A percentile compares a stretch with the other conserved stretches of the same genome.
These are phyloP conservation scores for Galeopsis tetrahit DNA, from an alignment of 257 asterid species.

Conservation along the genomic window DNA sequence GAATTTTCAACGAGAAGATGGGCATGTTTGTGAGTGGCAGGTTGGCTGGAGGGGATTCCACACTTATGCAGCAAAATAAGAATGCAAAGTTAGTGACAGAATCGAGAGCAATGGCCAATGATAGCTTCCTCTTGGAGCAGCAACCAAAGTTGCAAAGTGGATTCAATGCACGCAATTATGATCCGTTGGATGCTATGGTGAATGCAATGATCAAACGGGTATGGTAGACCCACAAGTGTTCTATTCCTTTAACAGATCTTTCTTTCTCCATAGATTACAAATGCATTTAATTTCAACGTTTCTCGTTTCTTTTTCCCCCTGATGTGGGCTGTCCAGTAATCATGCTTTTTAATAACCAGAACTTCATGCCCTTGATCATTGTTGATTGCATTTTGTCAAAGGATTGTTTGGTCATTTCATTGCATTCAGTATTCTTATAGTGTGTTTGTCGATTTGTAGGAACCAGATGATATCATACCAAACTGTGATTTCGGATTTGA, in stretches of 20 bases:
- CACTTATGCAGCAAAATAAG: conserved; percentile 50
- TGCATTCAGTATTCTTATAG: background rate
- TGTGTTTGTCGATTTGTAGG: conserved; percentile 51
- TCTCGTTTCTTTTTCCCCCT: background rate
- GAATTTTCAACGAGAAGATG: conserved; percentile 45
- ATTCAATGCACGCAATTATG: conserved; percentile 53
- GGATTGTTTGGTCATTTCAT: background rate
- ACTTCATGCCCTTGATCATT: background rate
- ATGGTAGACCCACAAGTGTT: conserved; percentile 28
- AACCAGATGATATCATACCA: conserved; percentile 57
- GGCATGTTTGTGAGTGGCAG: conserved; percentile 50
- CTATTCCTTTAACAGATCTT: background rate
- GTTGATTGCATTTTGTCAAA: background rate
- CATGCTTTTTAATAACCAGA: background rate
- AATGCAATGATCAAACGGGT: conserved; percentile 71
- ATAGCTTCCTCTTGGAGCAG: conserved; percentile 58
- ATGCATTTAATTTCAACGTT: background rate
- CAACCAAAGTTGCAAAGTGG: conserved; percentile 58
- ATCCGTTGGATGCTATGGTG: conserved; percentile 79
- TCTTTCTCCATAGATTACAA: background rate
- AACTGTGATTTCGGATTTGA: conserved; percentile 59
- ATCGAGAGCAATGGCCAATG: conserved; percentile 52
- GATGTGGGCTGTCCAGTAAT: conserved; percentile 1
- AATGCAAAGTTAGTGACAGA: conserved; percentile 41
- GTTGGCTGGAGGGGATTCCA: conserved; percentile 48